phyloP scores from a whole-genome alignment of 139 green algal species.

The Volvox africanus region DNA sequence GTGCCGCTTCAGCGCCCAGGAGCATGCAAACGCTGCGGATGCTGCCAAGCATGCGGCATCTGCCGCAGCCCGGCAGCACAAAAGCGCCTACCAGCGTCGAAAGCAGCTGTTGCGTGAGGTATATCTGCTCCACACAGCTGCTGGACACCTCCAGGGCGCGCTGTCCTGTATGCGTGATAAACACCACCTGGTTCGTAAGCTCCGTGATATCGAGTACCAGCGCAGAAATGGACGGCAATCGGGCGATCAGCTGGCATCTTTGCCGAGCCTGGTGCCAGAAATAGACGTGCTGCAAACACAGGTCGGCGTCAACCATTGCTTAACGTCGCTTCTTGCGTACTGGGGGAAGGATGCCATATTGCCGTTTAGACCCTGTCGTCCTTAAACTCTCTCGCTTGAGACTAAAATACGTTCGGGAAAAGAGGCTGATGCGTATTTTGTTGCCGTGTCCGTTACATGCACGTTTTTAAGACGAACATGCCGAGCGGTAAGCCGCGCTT shows the following conservation, averaged over 20 bases:
- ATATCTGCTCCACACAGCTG: constrained; percentile 5
- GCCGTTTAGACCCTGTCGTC: too few relatives aligned
- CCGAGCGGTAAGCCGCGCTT: too few relatives aligned
- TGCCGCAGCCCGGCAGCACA: not conserved
- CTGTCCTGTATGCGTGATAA: constrained; percentile 43
- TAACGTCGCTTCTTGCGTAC: too few relatives aligned
- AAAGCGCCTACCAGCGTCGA: not conserved
- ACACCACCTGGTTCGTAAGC: constrained; percentile 29
- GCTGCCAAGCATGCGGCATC: not conserved
- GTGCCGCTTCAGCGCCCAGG: not conserved
- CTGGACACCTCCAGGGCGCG: constrained; percentile 19
- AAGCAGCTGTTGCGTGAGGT: not conserved
- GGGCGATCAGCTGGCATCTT: not conserved
- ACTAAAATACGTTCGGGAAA: too few relatives aligned
- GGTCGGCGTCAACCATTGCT: too few relatives aligned
- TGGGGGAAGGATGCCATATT: too few relatives aligned
- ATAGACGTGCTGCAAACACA: constrained; percentile 34
- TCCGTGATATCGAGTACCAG: constrained; percentile 25
- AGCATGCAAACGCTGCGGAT: not conserved
- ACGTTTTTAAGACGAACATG: too few relatives aligned
- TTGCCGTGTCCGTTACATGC: too few relatives aligned
- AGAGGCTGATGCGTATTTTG: too few relatives aligned
- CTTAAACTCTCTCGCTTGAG: too few relatives aligned
- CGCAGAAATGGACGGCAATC: not conserved
- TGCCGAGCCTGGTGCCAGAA: not conserved